These are phyloP conservation scores for Boletus bicolor DNA, from an alignment of 768 basidiomycete species.

Conservation along the genomic window DNA sequence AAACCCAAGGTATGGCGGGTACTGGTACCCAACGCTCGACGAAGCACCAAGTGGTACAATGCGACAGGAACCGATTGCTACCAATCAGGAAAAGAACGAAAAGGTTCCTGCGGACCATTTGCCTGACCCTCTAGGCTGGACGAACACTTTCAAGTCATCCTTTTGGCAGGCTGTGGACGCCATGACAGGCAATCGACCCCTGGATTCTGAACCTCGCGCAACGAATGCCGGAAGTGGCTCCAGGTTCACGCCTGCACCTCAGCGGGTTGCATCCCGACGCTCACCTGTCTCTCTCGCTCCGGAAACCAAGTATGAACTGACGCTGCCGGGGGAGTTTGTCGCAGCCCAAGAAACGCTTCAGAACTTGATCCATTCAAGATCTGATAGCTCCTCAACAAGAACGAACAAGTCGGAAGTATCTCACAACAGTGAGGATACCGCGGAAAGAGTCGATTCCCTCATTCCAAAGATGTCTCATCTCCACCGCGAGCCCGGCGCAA, in stretches of 20 bases:
- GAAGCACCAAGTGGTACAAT: neutral
- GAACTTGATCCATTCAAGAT: neutral
- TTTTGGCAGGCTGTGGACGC: constrained; percentile 49
- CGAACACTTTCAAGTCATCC: constrained; percentile 40
- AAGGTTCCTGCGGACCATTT: neutral
- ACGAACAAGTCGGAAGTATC: neutral
- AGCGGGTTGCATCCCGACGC: constrained; percentile 13
- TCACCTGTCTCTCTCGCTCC: constrained; percentile 3
- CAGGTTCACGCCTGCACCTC: constrained; percentile 22
- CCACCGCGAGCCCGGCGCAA: neutral
- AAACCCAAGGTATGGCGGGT: constrained; percentile 12
- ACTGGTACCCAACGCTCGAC: constrained; percentile 9
- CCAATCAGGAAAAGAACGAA: neutral
- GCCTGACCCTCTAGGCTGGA: constrained; percentile 37
- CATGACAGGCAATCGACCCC: constrained; percentile 43
- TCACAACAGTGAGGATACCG: neutral
- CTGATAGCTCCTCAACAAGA: neutral
- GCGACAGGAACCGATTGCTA: neutral
- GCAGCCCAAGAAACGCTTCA: neutral
- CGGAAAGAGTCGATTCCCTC: neutral
- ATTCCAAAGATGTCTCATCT: constrained; percentile 5
- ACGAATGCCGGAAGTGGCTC: constrained; percentile 8
- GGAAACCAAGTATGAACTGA: neutral
- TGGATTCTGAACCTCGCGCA: constrained; percentile 1
- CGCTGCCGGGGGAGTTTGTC: neutral